Evolutionary conservation across 345 rosid species (phyloP).

Genomic region (Murraya koenigii): DNA sequence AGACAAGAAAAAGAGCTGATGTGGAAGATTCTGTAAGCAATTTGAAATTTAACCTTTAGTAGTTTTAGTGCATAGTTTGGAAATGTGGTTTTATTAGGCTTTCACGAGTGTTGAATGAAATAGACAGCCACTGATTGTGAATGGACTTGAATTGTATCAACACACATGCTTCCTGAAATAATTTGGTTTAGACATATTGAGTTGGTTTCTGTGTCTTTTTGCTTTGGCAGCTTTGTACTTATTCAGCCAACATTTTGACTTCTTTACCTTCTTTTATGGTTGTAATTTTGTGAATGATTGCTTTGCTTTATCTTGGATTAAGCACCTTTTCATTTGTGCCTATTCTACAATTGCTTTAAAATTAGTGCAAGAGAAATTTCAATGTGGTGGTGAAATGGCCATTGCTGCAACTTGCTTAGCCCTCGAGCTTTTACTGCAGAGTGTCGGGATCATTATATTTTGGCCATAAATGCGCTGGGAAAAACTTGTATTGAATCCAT

Average conservation of each 20-base stretch:
- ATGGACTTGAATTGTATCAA: neutral
- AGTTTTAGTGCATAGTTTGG: neutral
- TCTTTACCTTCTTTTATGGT: neutral
- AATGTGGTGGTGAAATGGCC: neutral
- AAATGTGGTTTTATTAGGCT: neutral
- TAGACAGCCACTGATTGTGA: neutral
- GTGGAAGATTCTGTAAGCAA: neutral
- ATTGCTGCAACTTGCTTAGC: neutral
- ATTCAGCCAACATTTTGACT: neutral
- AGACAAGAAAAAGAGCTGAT: neutral
- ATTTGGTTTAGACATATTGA: neutral
- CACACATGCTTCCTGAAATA: neutral
- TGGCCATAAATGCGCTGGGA: neutral
- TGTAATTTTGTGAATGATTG: neutral
- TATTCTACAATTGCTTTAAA: neutral
- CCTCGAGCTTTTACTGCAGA: neutral
- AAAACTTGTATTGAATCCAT: neutral
- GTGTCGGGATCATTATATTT: neutral
- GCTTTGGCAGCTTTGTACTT: neutral
- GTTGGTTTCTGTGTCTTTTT: neutral
- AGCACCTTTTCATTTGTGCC: neutral
- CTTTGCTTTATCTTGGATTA: neutral
- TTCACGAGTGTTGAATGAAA: neutral
- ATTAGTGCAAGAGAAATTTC: neutral
- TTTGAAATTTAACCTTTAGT: neutral